Evolutionary conservation across 345 rosid genomes (phyloP).

Genomic region (Syzygium aqueum): DNA sequence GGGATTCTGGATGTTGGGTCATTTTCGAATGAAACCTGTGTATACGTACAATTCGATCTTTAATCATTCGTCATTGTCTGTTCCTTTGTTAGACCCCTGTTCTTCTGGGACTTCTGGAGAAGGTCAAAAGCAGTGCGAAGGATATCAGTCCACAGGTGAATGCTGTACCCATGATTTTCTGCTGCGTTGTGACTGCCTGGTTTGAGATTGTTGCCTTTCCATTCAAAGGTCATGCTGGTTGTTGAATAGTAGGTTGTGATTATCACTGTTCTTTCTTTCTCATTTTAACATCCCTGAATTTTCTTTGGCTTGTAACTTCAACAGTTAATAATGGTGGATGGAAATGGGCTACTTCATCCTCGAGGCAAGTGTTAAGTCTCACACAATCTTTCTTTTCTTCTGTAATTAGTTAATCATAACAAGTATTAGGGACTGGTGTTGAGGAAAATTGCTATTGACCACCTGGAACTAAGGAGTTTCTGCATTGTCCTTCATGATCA

Average conservation of each 20-base stretch:
- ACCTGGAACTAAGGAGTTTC: not conserved
- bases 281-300: not conserved
- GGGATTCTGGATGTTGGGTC: not conserved
- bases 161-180: not conserved
- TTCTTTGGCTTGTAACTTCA: not conserved
- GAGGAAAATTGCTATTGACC: not conserved
- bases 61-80: not conserved
- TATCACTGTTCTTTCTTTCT: not conserved
- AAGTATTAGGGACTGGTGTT: not conserved
- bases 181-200: not conserved
- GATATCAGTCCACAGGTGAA: conserved; percentile 73
- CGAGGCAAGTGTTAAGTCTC: conserved; percentile 42
- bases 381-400: not conserved
- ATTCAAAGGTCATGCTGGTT: not conserved
- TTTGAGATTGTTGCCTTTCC: not conserved
- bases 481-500: not conserved
- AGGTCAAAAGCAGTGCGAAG: conserved; percentile 35
- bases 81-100: conserved; percentile 50
- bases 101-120: conserved; percentile 50
- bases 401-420: not conserved
- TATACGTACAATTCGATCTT: not conserved
- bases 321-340: conserved; percentile 86
- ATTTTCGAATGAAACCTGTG: not conserved
- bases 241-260: not conserved
- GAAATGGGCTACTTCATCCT: conserved; percentile 92